Evolutionary conservation across 106 monocot genomes (phyloP), one percentile per base, ranked within the genome.

Genomic region (Dioscorea dumetorum): DNA sequence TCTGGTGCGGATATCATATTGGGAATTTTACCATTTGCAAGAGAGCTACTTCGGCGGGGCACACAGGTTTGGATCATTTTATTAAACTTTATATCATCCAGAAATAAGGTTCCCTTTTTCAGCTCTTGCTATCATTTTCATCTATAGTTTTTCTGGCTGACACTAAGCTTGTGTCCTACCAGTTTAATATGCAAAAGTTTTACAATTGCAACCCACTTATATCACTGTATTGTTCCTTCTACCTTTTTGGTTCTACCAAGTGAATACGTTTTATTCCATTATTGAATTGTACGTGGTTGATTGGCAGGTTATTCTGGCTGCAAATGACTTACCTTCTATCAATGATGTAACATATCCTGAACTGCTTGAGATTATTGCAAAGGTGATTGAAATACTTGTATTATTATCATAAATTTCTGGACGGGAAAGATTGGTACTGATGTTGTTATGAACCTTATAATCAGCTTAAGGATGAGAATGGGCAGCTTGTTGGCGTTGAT

Each of bases 401-500:
- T 22, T 22, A 12, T 7, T 9, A 22, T 22, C 22, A 2, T 12
- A 2, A 23, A 20, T 21, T 60, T 23, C 23, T 24, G 12, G 1
- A 60, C 4, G 0, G 2, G 21, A 59, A 19, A 22, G 4, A 19
- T 60, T 60, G 23, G 33, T 71, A 58, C 62, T 66, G 48, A 78
- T 60, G 7, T 22, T 72, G n/a, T 64, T 31, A 48, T 67, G 41
- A 0, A 14, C 6, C 63, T 14, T 61, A 4, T 68, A 56, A n/a
- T 60, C 80, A 99, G 97, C 77, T 99, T 74, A 92, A 92, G 70
- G 92, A 99, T 81, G 91, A 84, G 81, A 87, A 99, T 63, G 97
- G 87, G 13, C 64, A 80, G 59, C 82, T 99, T 18, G 50, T 78
- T 66, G 97, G 92, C 70, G 92, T 99, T 54, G 86, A 92, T 80